These are phyloP conservation scores for Gamarada debralockiae DNA, from an alignment of 495 filamentous ascomycete genomes.

Conservation along the genomic window DNA sequence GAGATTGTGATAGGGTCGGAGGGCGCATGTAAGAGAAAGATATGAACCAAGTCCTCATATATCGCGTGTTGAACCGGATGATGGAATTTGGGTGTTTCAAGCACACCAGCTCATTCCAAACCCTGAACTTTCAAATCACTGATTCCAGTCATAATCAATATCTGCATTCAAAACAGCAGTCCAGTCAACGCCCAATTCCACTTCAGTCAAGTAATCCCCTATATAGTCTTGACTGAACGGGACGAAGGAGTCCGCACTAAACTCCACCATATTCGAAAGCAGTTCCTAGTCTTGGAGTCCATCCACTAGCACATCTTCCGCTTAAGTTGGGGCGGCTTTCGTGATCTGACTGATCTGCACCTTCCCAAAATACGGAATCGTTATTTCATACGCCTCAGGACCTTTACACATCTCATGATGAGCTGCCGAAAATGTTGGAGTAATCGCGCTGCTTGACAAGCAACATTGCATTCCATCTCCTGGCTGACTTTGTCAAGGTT, in stretches of 20 bases:
- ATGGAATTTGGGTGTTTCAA: too few relatives aligned
- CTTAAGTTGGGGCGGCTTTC: background rate
- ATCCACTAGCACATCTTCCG: background rate
- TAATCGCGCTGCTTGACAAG: constrained; percentile 41
- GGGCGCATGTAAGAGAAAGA: too few relatives aligned
- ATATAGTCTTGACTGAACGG: constrained; percentile 1
- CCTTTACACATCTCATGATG: background rate
- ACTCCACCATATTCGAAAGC: background rate
- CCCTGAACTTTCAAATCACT: background rate
- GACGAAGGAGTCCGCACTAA: constrained; percentile 8
- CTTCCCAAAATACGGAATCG: constrained; percentile 43
- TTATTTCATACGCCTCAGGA: constrained; percentile 29
- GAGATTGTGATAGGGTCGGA: too few relatives aligned
- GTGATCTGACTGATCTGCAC: constrained; percentile 4
- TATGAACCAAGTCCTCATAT: too few relatives aligned
- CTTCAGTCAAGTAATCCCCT: constrained; percentile 4
- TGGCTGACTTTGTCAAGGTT: constrained; percentile 37
- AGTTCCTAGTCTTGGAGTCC: background rate
- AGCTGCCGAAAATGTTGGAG: constrained; percentile 34
- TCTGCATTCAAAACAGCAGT: constrained; percentile 6
- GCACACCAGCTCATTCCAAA: too few relatives aligned
- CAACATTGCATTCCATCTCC: constrained; percentile 43
- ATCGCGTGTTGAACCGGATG: too few relatives aligned
- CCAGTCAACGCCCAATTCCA: constrained; percentile 14
- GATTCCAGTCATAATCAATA: constrained; percentile 7